Conservation (phyloP, 148 eudicot genomes). For the Rhododendron ovatum region DNA sequence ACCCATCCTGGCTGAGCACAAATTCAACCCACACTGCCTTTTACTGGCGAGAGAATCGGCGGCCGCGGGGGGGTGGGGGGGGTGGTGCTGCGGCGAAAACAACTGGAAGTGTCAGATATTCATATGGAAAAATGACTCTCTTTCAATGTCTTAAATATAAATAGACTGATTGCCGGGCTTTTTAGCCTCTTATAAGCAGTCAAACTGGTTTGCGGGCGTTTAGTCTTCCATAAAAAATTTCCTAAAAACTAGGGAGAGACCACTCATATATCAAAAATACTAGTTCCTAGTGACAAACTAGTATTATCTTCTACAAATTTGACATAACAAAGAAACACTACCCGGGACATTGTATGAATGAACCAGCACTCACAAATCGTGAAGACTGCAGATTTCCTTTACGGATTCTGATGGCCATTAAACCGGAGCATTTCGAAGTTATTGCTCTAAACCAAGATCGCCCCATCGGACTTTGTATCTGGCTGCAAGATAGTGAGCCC, state of each 20-base stretch:
- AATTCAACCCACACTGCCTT: background rate
- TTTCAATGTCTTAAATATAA: background rate
- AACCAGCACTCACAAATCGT: background rate
- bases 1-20: background rate
- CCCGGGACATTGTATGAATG: background rate
- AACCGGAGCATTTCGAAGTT: background rate
- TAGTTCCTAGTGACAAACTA: background rate
- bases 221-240: background rate
- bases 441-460: conserved; percentile 53
- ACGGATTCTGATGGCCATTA: too few relatives aligned
- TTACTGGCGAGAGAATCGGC: too few relatives aligned
- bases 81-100: background rate
- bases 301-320: background rate
- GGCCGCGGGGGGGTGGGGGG: too few relatives aligned
- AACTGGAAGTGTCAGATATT: background rate
- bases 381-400: background rate
- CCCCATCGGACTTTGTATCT: conserved; percentile 86
- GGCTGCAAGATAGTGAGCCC: conserved; percentile 98
- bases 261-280: background rate
- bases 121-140: background rate
- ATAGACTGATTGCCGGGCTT: background rate
- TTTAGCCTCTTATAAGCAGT: background rate
- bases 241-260: background rate
- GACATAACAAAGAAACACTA: background rate
- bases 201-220: background rate